phyloP scores from a whole-genome alignment of 2,329 filamentous ascomycete species.

The Claviceps humidiphila region DNA sequence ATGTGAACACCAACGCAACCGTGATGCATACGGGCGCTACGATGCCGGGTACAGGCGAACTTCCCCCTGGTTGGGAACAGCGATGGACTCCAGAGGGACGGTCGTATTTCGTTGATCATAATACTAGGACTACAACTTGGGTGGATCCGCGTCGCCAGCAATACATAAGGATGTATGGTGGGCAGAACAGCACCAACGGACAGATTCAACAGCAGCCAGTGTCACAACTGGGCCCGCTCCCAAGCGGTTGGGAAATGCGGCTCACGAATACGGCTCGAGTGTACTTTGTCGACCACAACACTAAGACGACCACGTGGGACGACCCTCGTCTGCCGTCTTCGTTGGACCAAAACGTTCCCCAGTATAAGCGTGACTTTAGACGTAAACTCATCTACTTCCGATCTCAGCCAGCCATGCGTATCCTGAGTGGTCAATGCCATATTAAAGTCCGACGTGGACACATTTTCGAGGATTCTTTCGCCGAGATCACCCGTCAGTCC shows the following conservation, averaged over 20 bases:
- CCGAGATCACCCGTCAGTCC: slow-evolving; percentile 94
- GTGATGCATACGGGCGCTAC: slow-evolving; percentile 93
- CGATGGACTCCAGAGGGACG: slow-evolving; percentile 89
- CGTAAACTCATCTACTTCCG: slow-evolving; percentile 98
- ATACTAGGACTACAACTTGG: slow-evolving; percentile 96
- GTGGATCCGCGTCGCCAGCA: slow-evolving; percentile 94
- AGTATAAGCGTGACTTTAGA: slow-evolving; percentile 98
- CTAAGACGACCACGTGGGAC: slow-evolving; percentile 98
- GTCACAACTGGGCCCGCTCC: slow-evolving; percentile 85
- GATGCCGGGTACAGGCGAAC: slow-evolving; percentile 84
- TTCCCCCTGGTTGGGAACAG: slow-evolving; percentile 94
- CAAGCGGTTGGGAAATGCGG: slow-evolving; percentile 99
- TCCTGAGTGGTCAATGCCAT: slow-evolving; percentile 91
- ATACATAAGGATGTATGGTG: slow-evolving; percentile 94
- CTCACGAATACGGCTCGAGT: slow-evolving; percentile 95
- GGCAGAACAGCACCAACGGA: slow-evolving; percentile 71
- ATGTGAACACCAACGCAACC: slow-evolving; percentile 43
- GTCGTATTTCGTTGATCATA: slow-evolving; percentile 96
- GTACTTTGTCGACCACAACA: slow-evolving; percentile 99
- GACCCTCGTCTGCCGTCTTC: slow-evolving; percentile 91
- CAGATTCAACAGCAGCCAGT: slow-evolving; percentile 95
- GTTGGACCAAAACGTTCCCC: slow-evolving; percentile 92
- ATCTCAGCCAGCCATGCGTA: slow-evolving; percentile 90
- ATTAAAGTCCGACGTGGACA: slow-evolving; percentile 94
- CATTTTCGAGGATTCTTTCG: slow-evolving; percentile 98